Base-by-base conservation (phyloP, 129 eudicot species). In the Silybum marianum region DNA sequence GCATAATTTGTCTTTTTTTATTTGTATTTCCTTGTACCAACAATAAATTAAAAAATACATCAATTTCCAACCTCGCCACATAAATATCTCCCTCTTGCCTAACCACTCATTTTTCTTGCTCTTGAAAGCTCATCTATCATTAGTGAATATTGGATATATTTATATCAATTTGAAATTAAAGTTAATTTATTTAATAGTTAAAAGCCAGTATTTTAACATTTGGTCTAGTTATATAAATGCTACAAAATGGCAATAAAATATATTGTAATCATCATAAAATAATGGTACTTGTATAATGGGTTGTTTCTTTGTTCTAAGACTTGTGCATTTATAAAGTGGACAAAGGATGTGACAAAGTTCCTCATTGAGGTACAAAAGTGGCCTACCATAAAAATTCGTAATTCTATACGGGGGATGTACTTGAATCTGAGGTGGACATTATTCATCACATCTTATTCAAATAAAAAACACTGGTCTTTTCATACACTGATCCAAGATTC, bases 321-420 rank as follows among this genome's bases (percentile, higher is more conserved):
- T 51, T 51, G 21, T 67, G 28, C 18, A 67, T 67, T 67, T 67
- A 67, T 67, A 67, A 67, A 67, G 14, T 67, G 36, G 71, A 67
- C 71, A 67, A 14, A 51, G 22, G 63, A 51, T 51, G 63, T 51
- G 63, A 16, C 63, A 51, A 67, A 67, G 71, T 26, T 23, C 36
- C 71, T 9, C 18, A 23, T 67, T 24, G 71, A 67, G 71, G 71
- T 67, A 24, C 71, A 67, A 67, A 67, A 67, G 71, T 67, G 36
- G 71, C 71, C 71, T 67, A 67, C 71, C 71, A 67, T 67, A 13
- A 67, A 26, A 67, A 26, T 67, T 67, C 25, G 36, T 26, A 67
- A 67, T 13, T 67, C 36, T 9, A 26, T 67, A 21, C 9, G 36
- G 71, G 71, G n/a, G 71, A 21, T 67, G 71, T 67, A 67, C 71